Base-by-base conservation (phyloP, 495 filamentous ascomycete genomes). In the Copromyces sp. region DNA sequence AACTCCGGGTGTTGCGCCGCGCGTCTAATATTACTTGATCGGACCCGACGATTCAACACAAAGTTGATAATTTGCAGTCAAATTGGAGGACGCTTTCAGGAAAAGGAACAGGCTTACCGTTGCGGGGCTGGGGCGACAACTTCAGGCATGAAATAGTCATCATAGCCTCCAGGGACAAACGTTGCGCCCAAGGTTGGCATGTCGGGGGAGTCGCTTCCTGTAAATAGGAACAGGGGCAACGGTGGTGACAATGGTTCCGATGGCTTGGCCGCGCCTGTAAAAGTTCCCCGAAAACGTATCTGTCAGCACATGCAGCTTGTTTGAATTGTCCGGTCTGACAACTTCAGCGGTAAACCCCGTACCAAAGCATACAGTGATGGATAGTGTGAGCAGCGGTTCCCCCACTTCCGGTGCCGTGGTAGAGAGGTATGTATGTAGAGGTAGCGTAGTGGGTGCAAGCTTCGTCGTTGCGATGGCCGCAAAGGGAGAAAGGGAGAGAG, bases 111-210 rank as follows among this genome's bases (percentile, higher is more conserved):
- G 41, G 84, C 91, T 78, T 81, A 98, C 95, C 95, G 89, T 87
- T 98, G 94, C 75, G 95, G 95, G 75, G 92, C 85, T 73, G 95
- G 95, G 75, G 84, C 84, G 69, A 86, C 72, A 72, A 87, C 84
- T 72, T 87, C 85, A 42, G 88, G 89, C 86, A 89, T 90, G 81
- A 91, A 93, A 77, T 93, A 98, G 82, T 97, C 93, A 85, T 98
- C 95, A 73, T 88, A 85, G 45, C 90, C 92, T 78, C 94, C 93
- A 75, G 95, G 94, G 81, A 92, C 91, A 84, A 97, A 97, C 68
- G 94, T 97, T 73, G 94, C 93, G 79, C 90, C 91, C 76, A 95
- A 83, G 73, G 84, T 77, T 74, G 83, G 77, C 82, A 84, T 85
- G 44, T 84, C 80, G 81, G 80, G 74, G 79, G 84, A 75, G 78